Evolutionary conservation across 1,284 basidiomycete species (phyloP).

Genomic region (Cutaneotrichosporon arboriforme): DNA sequence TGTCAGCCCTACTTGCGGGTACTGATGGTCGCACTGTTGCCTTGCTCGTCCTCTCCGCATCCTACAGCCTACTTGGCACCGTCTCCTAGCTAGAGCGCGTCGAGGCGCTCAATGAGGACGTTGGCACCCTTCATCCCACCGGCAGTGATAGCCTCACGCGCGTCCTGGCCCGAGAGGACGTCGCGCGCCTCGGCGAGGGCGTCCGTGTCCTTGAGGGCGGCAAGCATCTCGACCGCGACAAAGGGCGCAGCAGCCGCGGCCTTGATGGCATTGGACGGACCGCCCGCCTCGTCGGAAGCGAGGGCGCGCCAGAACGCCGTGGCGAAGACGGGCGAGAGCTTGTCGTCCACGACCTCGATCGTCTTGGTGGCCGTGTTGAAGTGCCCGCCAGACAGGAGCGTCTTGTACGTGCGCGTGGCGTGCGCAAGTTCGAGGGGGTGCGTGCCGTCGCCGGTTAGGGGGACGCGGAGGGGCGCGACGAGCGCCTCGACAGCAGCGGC

Average conservation of each 20-base stretch:
- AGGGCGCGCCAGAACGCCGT: slow-evolving; percentile 55
- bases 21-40: background rate
- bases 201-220: slow-evolving; percentile 54
- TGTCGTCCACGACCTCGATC: slow-evolving; percentile 53
- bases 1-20: background rate
- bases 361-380: slow-evolving; percentile 60
- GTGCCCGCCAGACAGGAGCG: slow-evolving; percentile 80
- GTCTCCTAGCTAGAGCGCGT: slow-evolving; percentile 21
- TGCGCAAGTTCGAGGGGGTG: slow-evolving; percentile 75
- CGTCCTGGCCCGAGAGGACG: slow-evolving; percentile 55
- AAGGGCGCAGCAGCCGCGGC: slow-evolving; percentile 71
- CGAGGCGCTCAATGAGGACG: slow-evolving; percentile 40
- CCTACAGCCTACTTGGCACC: no score
- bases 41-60: no score
- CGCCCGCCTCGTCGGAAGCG: slow-evolving; percentile 44
- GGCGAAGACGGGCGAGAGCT: slow-evolving; percentile 60
- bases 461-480: slow-evolving; percentile 54
- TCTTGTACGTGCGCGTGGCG: slow-evolving; percentile 74
- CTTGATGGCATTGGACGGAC: slow-evolving; percentile 48
- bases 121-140: slow-evolving; percentile 44
- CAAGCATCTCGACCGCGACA: slow-evolving; percentile 69
- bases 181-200: slow-evolving; percentile 52
- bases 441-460: slow-evolving; percentile 53
- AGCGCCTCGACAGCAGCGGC: slow-evolving; percentile 58
- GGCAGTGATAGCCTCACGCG: slow-evolving; percentile 37